Percentiles rank a stretch among this genome's conserved stretches.
Conservation (phyloP, 352 stramenopile genomes). For the Phytophthora meadii region DNA sequence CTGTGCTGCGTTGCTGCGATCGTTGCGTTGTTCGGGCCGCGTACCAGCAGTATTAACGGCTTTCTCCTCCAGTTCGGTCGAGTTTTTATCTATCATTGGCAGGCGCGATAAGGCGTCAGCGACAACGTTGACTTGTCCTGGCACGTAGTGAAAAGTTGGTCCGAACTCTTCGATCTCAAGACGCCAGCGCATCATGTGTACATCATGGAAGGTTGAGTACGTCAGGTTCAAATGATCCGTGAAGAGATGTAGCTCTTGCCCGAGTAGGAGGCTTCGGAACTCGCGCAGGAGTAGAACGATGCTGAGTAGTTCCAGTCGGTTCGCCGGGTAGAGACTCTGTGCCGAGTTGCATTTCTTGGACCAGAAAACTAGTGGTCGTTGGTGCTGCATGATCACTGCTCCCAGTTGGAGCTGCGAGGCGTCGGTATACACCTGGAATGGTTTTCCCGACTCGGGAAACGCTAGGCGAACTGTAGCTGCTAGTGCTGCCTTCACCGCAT, state of each 20-base stretch:
- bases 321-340: neutral
- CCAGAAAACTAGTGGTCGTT: no score
- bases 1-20: no score
- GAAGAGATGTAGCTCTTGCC: slow-evolving; percentile 1
- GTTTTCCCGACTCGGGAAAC: no score
- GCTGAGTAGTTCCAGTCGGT: neutral
- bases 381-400: neutral
- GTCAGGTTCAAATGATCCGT: slow-evolving; percentile 14
- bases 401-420: neutral
- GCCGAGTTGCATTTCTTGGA: no score
- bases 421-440: no score
- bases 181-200: slow-evolving; percentile 11
- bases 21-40: no score
- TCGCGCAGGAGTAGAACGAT: neutral
- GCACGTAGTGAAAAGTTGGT: slow-evolving; percentile 1
- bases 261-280: neutral
- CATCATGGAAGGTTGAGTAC: slow-evolving; percentile 8
- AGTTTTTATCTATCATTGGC: neutral
- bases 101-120: slow-evolving; percentile 1
- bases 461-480: no score
- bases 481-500: neutral
- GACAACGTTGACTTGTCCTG: slow-evolving; percentile 1
- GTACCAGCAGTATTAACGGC: no score
- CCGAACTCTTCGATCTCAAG: slow-evolving; percentile 11
- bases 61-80: slow-evolving; percentile 1